These are phyloP conservation scores for Solanum arcanum DNA, from an alignment of 257 asterid species.

Conservation along the genomic window DNA sequence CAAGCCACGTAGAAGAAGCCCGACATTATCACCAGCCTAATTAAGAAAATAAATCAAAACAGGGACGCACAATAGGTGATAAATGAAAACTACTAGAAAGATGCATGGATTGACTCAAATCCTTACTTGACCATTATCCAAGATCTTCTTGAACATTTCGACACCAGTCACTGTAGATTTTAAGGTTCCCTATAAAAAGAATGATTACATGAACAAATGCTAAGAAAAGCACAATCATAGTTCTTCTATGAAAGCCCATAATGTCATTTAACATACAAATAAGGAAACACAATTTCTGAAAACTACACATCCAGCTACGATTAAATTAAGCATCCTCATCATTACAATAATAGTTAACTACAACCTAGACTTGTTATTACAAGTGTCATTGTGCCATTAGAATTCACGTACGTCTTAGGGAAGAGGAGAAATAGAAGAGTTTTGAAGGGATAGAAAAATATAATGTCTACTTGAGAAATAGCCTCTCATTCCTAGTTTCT, in stretches of 20 bases:
- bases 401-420: neutral
- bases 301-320: neutral
- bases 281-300: neutral
- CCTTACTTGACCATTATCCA: conserved; percentile 86
- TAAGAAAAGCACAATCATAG: neutral
- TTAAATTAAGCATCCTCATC: neutral
- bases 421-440: neutral
- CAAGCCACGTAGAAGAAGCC: conserved; percentile 92
- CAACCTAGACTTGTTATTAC: neutral
- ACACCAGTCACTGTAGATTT: conserved; percentile 96
- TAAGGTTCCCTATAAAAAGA: conserved; percentile 45
- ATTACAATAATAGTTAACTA: neutral
- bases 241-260: neutral
- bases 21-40: conserved; percentile 99
- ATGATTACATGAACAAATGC: neutral
- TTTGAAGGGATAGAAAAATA: neutral
- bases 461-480: neutral
- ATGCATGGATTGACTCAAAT: neutral
- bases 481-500: neutral
- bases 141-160: conserved; percentile 95
- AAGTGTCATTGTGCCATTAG: neutral
- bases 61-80: neutral
- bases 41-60: neutral
- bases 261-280: neutral
- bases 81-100: neutral